A percentile compares a stretch with the other conserved stretches of the same genome.
Evolutionary conservation across 2,329 filamentous ascomycete genomes (phyloP).

Genomic region (Lizonia empirigonia): DNA sequence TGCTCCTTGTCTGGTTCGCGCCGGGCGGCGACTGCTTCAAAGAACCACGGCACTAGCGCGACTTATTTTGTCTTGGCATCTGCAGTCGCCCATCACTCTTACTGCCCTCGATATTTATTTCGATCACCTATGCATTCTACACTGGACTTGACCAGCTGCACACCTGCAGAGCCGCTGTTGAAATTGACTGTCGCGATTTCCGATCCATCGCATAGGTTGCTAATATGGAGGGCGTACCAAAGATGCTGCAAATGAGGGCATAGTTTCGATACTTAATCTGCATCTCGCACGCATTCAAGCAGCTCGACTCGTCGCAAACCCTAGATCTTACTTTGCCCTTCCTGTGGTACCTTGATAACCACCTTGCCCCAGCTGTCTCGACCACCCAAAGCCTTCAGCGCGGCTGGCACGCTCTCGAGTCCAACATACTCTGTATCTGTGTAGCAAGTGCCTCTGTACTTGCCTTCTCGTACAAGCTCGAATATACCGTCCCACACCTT

Average conservation of each 20-base stretch:
- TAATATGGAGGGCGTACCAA: no score
- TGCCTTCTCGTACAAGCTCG: conserved; percentile 74
- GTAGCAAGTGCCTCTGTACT: conserved; percentile 82
- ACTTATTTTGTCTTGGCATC: conserved; percentile 2
- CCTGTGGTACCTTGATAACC: conserved; percentile 80
- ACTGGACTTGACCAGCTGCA: no score
- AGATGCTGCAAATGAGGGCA: no score
- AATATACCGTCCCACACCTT: conserved; percentile 84
- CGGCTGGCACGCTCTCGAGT: conserved; percentile 76
- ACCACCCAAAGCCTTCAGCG: conserved; percentile 76
- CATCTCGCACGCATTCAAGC: not conserved
- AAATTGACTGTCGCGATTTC: no score
- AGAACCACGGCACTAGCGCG: conserved; percentile 21
- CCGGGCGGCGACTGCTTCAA: conserved; percentile 33
- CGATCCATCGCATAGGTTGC: no score
- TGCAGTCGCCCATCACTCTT: not conserved
- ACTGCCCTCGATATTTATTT: not conserved
- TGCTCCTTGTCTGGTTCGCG: conserved; percentile 30
- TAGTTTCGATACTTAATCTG: not conserved
- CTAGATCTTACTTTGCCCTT: conserved; percentile 46
- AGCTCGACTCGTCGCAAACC: not conserved
- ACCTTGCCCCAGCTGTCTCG: conserved; percentile 96
- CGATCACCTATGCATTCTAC: not conserved
- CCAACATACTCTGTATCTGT: conserved; percentile 82
- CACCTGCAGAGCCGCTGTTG: no score